Evolutionary conservation across 257 asterid species (phyloP), one percentile per base, ranked within the genome.

Genomic region (Primulina huaijiensis): DNA sequence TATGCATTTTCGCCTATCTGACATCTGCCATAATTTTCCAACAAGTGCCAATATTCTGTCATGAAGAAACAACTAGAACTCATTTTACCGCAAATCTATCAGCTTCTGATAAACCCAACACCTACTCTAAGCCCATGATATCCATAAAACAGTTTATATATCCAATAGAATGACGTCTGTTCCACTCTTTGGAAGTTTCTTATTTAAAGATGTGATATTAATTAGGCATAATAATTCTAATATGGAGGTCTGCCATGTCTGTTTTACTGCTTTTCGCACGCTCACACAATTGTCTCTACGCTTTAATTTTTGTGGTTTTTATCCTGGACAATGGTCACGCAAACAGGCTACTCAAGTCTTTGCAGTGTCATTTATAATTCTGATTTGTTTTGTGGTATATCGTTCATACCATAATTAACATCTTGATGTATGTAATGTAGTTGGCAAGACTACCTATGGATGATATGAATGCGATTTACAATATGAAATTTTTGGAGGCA

Each of bases 401-500:
- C n/a, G 14, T 67, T 61, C 55, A 53, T 38, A 34, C 50, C 62
- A 50, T 58, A 63, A 43, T 60, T 74, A 75, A 74, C 71, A 33
- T 57, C 65, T 70, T 70, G 64, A 70, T 71, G 37, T 62, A 72
- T 55, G 14, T 72, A 46, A 56, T 80, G 76, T 83, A 94, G 99
- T 69, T 94, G 83, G 99, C 99, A 75, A 80, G 90, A 68, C 79
- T 94, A 77, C 84, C 96, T 14, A 85, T 76, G 17, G 96, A 90
- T 62, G 99, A 90, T 81, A 75, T 77, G 89, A 89, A 75, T 75
- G 99, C 99, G 17, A 96, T 94, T 76, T 89, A 87, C 76, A 94
- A 88, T 82, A 94, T 94, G 99, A 86, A 97, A 77, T 78, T 89
- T 76, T 89, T 94, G 62, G 97, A 89, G 82, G 85, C 85, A 64